Evolutionary conservation across 106 monocot species (phyloP).

Genomic region (Dendrobium chrysotoxum): DNA sequence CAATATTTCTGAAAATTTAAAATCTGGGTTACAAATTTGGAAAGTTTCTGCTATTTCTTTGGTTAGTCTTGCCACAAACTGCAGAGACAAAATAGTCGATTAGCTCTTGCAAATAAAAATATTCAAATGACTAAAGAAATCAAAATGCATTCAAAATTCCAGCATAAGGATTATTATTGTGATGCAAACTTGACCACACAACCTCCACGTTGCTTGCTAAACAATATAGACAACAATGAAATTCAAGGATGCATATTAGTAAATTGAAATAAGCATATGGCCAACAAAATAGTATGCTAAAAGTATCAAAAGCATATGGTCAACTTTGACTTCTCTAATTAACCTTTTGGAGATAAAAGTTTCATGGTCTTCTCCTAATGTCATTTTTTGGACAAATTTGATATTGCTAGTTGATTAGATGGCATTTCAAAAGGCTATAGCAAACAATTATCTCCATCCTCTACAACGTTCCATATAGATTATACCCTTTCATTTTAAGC

Average conservation of each 20-base stretch:
- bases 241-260: not conserved
- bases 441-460: not conserved
- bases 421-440: not conserved
- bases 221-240: not conserved
- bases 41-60: conserved; percentile 69
- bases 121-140: not conserved
- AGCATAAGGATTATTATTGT: not conserved
- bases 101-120: not conserved
- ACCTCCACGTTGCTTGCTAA: not conserved
- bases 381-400: not conserved
- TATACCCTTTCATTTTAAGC: not conserved
- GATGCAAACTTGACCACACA: not conserved
- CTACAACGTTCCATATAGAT: not conserved
- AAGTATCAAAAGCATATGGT: not conserved
- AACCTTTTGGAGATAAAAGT: not conserved
- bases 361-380: not conserved
- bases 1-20: conserved; percentile 66
- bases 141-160: not conserved
- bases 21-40: conserved; percentile 68
- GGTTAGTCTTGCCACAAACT: conserved; percentile 71
- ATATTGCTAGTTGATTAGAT: not conserved
- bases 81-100: conserved; percentile 20
- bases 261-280: not conserved
- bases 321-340: not conserved
- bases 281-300: not conserved